Percentiles rank a stretch among this genome's conserved stretches.
These are phyloP conservation scores for Acanthamoeba culbertsoni DNA, from an alignment of 208 protist genomes.

Conservation along the genomic window DNA sequence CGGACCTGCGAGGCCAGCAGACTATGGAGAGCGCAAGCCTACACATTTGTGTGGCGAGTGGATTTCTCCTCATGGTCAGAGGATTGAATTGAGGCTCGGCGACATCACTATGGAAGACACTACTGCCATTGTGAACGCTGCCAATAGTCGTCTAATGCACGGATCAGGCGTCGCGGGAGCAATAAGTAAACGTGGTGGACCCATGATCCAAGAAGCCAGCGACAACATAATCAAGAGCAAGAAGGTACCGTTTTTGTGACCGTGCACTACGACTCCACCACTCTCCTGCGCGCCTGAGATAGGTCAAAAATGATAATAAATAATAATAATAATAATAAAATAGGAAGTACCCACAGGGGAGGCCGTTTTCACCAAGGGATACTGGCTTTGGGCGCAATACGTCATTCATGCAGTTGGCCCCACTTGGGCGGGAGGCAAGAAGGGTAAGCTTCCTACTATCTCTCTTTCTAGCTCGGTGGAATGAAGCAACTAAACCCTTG, in stretches of 20 bases:
- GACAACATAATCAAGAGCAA: neutral
- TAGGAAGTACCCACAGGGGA: constrained; percentile 43
- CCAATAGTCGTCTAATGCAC: constrained; percentile 24
- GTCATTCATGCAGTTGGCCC: constrained; percentile 33
- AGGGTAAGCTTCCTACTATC: neutral
- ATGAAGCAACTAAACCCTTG: neutral
- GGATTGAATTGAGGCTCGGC: neutral
- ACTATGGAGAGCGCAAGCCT: constrained; percentile 35
- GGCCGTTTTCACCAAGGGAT: constrained; percentile 3
- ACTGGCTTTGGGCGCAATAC: neutral
- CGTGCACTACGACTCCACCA: neutral
- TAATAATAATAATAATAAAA: neutral
- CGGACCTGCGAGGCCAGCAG: neutral
- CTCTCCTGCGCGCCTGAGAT: neutral
- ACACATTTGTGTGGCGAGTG: neutral
- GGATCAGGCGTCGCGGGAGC: constrained; percentile 13
- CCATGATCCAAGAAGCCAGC: neutral
- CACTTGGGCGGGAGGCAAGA: constrained; percentile 32
- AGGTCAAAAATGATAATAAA: neutral
- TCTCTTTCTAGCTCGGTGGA: neutral
- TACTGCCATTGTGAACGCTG: constrained; percentile 29
- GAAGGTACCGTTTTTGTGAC: neutral
- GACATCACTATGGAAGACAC: constrained; percentile 58
- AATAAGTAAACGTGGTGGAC: neutral
- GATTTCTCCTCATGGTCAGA: neutral